A percentile compares a stretch with the other conserved stretches of the same genome.
Evolutionary conservation across 1,284 basidiomycete species (phyloP).

Genomic region (Takashimella tepidaria): DNA sequence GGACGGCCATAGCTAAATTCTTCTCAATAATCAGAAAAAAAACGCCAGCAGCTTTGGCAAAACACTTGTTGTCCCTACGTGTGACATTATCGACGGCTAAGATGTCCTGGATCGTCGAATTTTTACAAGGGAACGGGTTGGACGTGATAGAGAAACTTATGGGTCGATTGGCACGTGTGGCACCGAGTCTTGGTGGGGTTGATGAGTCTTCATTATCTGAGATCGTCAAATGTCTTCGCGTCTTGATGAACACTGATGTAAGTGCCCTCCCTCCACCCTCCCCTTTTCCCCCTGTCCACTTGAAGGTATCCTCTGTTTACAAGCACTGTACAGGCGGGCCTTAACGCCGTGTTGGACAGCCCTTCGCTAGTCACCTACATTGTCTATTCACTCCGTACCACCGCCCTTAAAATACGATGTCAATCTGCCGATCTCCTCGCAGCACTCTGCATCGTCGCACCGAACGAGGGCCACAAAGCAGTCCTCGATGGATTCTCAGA

Average conservation of each 20-base stretch:
- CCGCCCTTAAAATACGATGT: slow-evolving; percentile 63
- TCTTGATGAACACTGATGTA: slow-evolving; percentile 79
- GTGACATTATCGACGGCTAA: slow-evolving; percentile 80
- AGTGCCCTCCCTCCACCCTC: slow-evolving; percentile 40
- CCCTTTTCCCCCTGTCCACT: background rate
- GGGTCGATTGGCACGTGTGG: slow-evolving; percentile 53
- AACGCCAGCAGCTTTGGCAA: slow-evolving; percentile 60
- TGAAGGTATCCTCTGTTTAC: background rate
- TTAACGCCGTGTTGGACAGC: slow-evolving; percentile 62
- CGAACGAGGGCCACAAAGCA: slow-evolving; percentile 63
- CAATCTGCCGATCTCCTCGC: slow-evolving; percentile 73
- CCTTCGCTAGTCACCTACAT: slow-evolving; percentile 68
- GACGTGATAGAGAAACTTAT: slow-evolving; percentile 59
- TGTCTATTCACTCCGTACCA: slow-evolving; percentile 62
- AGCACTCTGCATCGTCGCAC: slow-evolving; percentile 71
- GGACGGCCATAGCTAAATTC: no score
- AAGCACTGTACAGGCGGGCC: slow-evolving; percentile 74
- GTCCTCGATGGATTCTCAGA: slow-evolving; percentile 76
- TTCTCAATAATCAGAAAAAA: slow-evolving; percentile 41
- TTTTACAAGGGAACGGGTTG: slow-evolving; percentile 64
- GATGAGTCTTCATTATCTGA: slow-evolving; percentile 68
- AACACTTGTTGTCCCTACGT: slow-evolving; percentile 75
- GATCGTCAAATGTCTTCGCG: slow-evolving; percentile 70
- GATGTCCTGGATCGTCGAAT: slow-evolving; percentile 70
- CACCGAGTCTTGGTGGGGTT: slow-evolving; percentile 60